Percentiles rank a stretch among this genome's conserved stretches.
Evolutionary conservation across 2,329 filamentous ascomycete genomes (phyloP).

Genomic region (Ascochyta fabae): DNA sequence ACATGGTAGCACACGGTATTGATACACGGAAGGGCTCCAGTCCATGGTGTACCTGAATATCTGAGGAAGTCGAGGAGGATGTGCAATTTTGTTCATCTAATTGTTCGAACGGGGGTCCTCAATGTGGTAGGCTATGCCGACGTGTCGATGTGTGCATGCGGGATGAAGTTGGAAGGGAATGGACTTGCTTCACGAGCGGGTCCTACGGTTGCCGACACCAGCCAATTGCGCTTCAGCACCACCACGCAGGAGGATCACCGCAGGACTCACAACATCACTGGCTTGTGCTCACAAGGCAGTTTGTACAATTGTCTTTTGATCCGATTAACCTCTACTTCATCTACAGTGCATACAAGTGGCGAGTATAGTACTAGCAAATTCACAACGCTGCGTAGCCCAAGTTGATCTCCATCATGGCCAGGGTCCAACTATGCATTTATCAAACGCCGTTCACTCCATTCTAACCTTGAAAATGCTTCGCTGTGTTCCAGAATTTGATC

Average conservation of each 20-base stretch:
- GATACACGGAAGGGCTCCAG: neutral
- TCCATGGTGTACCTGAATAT: neutral
- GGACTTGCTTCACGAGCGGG: constrained; percentile 4
- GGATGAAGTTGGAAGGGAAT: constrained; percentile 20
- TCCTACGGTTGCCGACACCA: constrained; percentile 7
- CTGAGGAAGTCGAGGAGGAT: neutral
- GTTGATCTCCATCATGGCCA: neutral
- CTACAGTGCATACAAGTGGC: constrained; percentile 13
- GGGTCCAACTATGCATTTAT: constrained; percentile 3
- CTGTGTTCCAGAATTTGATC: constrained; percentile 18
- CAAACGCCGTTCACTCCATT: constrained; percentile 35
- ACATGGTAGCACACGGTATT: constrained; percentile 2
- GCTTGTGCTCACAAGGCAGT: neutral
- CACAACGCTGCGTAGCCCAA: constrained; percentile 13
- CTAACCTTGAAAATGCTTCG: constrained; percentile 39
- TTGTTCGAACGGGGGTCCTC: neutral
- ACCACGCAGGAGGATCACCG: constrained; percentile 12
- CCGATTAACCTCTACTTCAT: constrained; percentile 5
- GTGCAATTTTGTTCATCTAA: neutral
- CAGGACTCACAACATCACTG: constrained; percentile 21
- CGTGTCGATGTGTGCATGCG: constrained; percentile 1
- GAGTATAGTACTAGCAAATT: constrained; percentile 1
- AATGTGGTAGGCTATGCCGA: neutral
- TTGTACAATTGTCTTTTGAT: neutral
- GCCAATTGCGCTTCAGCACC: constrained; percentile 20